Evolutionary conservation across 305 asterid genomes (phyloP).

Genomic region (Plantago rigida): DNA sequence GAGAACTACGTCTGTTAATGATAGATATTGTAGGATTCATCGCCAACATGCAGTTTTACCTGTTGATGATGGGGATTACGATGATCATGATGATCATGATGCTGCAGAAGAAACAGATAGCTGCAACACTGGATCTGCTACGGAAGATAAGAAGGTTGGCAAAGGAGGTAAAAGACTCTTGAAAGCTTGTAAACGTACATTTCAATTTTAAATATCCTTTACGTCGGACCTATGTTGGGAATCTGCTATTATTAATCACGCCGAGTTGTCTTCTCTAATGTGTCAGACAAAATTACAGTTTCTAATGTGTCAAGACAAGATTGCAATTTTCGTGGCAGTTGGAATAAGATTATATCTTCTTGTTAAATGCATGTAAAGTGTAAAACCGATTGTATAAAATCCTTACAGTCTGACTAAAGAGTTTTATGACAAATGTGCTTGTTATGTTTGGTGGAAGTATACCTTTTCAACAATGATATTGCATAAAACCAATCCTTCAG

Average conservation of each 20-base stretch:
- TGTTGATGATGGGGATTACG: background rate
- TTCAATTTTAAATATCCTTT: slow-evolving; percentile 26
- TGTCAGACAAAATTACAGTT: too few relatives aligned
- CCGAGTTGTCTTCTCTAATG: too few relatives aligned
- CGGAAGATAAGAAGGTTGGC: slow-evolving; percentile 18
- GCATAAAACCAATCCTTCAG: background rate
- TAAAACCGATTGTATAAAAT: background rate
- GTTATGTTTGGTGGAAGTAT: background rate
- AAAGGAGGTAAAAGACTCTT: slow-evolving; percentile 30
- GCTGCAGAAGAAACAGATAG: background rate
- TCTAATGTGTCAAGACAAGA: too few relatives aligned
- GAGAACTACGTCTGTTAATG: slow-evolving; percentile 46
- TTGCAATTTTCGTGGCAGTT: background rate
- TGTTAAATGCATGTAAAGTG: background rate
- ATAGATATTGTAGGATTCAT: slow-evolving; percentile 44
- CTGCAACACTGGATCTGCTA: slow-evolving; percentile 6
- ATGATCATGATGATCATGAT: slow-evolving; percentile 12
- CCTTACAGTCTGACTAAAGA: too few relatives aligned
- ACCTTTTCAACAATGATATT: background rate
- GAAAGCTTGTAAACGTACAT: slow-evolving; percentile 42
- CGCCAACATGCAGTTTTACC: slow-evolving; percentile 32
- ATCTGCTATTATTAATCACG: background rate
- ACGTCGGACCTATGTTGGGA: background rate
- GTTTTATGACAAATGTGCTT: too few relatives aligned
- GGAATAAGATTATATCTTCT: background rate